Evolutionary conservation across 2,329 filamentous ascomycete genomes (phyloP).

Genomic region (Hypomyces rosellus): DNA sequence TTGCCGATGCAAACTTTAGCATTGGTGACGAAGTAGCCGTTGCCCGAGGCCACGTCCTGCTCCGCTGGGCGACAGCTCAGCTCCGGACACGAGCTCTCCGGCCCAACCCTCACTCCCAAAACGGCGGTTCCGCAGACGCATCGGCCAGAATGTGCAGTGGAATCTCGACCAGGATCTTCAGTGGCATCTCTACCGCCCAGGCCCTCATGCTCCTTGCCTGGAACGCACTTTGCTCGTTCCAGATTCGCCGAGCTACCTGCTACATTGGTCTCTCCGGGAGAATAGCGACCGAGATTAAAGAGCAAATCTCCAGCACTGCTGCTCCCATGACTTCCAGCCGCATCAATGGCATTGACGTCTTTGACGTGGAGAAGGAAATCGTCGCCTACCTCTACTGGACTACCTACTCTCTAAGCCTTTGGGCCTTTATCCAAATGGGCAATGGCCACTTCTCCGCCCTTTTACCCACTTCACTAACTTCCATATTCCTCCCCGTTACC

Average conservation of each 20-base stretch:
- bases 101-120: slow-evolving; percentile 14
- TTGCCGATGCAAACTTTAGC: slow-evolving; percentile 32
- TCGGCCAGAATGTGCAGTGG: slow-evolving; percentile 14
- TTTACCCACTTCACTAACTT: slow-evolving; percentile 19
- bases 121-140: slow-evolving; percentile 13
- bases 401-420: slow-evolving; percentile 31
- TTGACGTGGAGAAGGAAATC: slow-evolving; percentile 34
- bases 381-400: slow-evolving; percentile 34
- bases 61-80: slow-evolving; percentile 29
- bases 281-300: slow-evolving; percentile 26
- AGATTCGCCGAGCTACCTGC: slow-evolving; percentile 28
- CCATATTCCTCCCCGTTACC: slow-evolving; percentile 24
- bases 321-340: slow-evolving; percentile 26
- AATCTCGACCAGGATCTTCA: slow-evolving; percentile 27
- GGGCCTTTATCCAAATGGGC: slow-evolving; percentile 32
- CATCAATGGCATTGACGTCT: slow-evolving; percentile 36
- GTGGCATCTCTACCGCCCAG: slow-evolving; percentile 27
- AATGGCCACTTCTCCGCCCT: slow-evolving; percentile 18
- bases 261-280: slow-evolving; percentile 29
- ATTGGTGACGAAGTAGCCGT: slow-evolving; percentile 23
- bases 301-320: slow-evolving; percentile 21
- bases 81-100: slow-evolving; percentile 23
- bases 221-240: slow-evolving; percentile 27
- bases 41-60: slow-evolving; percentile 24
- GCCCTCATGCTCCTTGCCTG: slow-evolving; percentile 30